These are phyloP conservation scores for Teratosphaeria epicoccoides DNA, from an alignment of 2,329 filamentous ascomycete genomes.

Conservation along the genomic window DNA sequence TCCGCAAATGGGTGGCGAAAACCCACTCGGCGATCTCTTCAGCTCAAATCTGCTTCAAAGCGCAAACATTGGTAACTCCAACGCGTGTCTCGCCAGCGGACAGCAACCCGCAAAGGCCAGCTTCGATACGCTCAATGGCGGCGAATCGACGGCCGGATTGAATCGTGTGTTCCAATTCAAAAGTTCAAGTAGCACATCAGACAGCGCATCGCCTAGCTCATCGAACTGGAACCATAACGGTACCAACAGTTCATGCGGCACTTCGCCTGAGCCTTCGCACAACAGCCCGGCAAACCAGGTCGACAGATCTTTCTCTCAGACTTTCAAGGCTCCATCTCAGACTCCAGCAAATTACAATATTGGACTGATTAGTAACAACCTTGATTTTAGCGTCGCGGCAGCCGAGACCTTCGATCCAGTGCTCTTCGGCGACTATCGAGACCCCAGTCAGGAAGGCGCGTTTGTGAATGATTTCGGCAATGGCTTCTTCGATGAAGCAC, in stretches of 20 bases:
- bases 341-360: conserved; percentile 7
- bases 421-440: conserved; percentile 83
- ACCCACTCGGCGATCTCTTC: conserved; percentile 48
- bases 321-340: conserved; percentile 5
- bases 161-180: conserved; percentile 43
- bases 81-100: conserved; percentile 18
- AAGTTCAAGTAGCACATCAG: conserved; percentile 33
- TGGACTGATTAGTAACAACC: conserved; percentile 7
- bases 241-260: conserved; percentile 58
- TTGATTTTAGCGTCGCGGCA: conserved; percentile 18
- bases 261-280: conserved; percentile 64
- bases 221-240: conserved; percentile 43
- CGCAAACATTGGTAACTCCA: conserved; percentile 27
- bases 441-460: conserved; percentile 71
- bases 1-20: conserved; percentile 23
- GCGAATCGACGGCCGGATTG: conserved; percentile 33
- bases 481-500: conserved; percentile 58
- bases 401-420: conserved; percentile 79
- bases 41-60: conserved; percentile 44
- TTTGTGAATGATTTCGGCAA: conserved; percentile 51
- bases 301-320: conserved; percentile 31
- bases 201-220: conserved; percentile 41
- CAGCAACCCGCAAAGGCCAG: conserved; percentile 10
- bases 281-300: conserved; percentile 57
- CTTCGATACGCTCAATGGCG: conserved; percentile 25